Percentiles rank a stretch among this genome's conserved stretches.
phyloP scores from a whole-genome alignment of 345 rosid genomes.

The Noccaea caerulescens region DNA sequence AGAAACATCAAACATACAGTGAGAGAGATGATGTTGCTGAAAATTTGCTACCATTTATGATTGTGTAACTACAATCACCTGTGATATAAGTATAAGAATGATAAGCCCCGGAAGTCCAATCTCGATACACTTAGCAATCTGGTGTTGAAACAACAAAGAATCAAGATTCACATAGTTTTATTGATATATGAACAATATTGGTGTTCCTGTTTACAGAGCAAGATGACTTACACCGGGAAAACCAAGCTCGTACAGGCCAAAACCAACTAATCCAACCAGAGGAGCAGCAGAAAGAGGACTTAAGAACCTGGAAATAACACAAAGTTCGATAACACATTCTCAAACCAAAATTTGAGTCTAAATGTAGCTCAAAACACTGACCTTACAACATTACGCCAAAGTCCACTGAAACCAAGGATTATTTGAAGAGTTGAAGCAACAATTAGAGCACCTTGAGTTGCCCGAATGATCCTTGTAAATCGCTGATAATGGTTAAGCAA shows the following conservation, averaged over 20 bases:
- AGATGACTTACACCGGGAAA: slow-evolving; percentile 84
- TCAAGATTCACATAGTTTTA: slow-evolving; percentile 1
- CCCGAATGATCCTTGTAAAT: slow-evolving; percentile 83
- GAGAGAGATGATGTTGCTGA: background rate
- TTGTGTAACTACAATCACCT: slow-evolving; percentile 52
- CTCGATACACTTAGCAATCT: slow-evolving; percentile 98
- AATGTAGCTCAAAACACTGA: slow-evolving; percentile 41
- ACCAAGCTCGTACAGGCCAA: slow-evolving; percentile 93
- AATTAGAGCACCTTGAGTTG: slow-evolving; percentile 92
- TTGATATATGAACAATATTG: background rate
- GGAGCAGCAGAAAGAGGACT: slow-evolving; percentile 96
- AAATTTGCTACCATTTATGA: background rate
- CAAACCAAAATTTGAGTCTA: slow-evolving; percentile 12
- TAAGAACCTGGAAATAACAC: slow-evolving; percentile 64
- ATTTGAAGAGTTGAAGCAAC: slow-evolving; percentile 96
- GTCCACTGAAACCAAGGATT: slow-evolving; percentile 96
- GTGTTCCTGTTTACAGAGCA: slow-evolving; percentile 10
- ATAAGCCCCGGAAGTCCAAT: slow-evolving; percentile 91
- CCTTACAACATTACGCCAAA: slow-evolving; percentile 96
- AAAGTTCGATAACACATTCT: background rate
- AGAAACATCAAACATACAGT: slow-evolving; percentile 10
- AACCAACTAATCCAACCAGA: slow-evolving; percentile 84
- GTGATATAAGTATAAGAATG: slow-evolving; percentile 74
- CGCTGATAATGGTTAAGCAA: slow-evolving; percentile 48
- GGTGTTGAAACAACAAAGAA: slow-evolving; percentile 28